Evolutionary conservation across 2,329 filamentous ascomycete species (phyloP).

Genomic region (Xylaria sp.): DNA sequence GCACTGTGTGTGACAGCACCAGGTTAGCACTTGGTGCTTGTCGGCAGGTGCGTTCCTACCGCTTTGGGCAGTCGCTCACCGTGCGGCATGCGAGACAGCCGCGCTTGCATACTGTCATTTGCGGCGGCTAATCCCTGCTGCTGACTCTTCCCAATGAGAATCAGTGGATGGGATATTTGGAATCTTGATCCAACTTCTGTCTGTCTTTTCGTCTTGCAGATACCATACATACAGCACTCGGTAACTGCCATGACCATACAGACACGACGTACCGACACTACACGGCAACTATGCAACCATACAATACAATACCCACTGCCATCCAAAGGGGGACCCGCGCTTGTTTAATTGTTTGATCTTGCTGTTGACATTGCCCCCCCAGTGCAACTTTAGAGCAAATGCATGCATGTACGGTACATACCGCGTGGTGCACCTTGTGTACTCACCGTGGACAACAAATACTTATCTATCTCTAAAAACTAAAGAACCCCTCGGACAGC

Average conservation of each 20-base stretch:
- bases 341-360: not conserved
- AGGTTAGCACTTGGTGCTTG: too few relatives aligned
- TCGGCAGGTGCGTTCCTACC: not conserved
- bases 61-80: not conserved
- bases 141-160: constrained; percentile 38
- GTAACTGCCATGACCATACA: not conserved
- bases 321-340: not conserved
- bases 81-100: constrained; percentile 21
- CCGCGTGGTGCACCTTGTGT: too few relatives aligned
- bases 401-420: not conserved
- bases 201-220: constrained; percentile 15
- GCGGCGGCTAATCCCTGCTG: constrained; percentile 38
- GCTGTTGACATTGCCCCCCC: not conserved
- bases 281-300: too few relatives aligned
- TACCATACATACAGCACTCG: not conserved
- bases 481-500: not conserved
- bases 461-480: not conserved
- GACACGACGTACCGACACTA: too few relatives aligned
- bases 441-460: not conserved
- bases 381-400: not conserved
- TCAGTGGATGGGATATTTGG: constrained; percentile 35
- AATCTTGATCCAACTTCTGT: constrained; percentile 40
- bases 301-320: not conserved
- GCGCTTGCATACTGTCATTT: constrained; percentile 28
- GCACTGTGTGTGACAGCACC: constrained; percentile 25